Conservation (phyloP, 2,329 filamentous ascomycete species). For the Cladosporium sp. region DNA sequence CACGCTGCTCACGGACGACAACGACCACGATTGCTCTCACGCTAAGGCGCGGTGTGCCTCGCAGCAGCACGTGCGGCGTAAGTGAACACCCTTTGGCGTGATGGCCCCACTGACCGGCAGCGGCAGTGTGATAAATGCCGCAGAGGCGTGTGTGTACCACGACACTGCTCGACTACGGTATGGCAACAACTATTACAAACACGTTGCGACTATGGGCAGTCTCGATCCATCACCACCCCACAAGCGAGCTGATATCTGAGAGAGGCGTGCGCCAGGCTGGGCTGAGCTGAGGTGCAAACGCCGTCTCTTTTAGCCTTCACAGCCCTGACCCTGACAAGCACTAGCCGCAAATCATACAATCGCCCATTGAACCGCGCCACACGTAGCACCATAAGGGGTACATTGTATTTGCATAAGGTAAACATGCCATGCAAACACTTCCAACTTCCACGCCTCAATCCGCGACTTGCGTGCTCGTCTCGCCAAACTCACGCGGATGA, state of each 20-base stretch:
- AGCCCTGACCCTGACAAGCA: slow-evolving; percentile 2
- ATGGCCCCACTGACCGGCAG: neutral
- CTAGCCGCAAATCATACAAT: slow-evolving; percentile 1
- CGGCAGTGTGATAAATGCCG: neutral
- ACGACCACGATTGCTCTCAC: neutral
- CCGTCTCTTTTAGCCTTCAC: neutral
- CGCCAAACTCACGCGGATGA: neutral
- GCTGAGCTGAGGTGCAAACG: neutral
- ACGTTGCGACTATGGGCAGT: neutral
- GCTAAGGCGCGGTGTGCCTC: neutral
- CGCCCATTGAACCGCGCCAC: slow-evolving; percentile 1
- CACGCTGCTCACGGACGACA: neutral
- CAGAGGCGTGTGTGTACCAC: neutral
- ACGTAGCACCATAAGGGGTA: neutral
- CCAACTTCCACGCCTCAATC: neutral
- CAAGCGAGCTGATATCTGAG: slow-evolving; percentile 4
- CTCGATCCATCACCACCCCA: neutral
- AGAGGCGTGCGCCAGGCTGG: neutral
- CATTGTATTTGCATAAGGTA: neutral
- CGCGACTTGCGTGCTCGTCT: neutral
- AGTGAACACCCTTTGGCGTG: neutral
- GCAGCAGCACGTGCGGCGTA: neutral
- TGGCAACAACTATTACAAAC: neutral
- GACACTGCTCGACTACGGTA: neutral
- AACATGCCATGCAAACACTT: neutral